Evolutionary conservation across 2,329 filamentous ascomycete species (phyloP).

Genomic region (Aspergillus sp.): DNA sequence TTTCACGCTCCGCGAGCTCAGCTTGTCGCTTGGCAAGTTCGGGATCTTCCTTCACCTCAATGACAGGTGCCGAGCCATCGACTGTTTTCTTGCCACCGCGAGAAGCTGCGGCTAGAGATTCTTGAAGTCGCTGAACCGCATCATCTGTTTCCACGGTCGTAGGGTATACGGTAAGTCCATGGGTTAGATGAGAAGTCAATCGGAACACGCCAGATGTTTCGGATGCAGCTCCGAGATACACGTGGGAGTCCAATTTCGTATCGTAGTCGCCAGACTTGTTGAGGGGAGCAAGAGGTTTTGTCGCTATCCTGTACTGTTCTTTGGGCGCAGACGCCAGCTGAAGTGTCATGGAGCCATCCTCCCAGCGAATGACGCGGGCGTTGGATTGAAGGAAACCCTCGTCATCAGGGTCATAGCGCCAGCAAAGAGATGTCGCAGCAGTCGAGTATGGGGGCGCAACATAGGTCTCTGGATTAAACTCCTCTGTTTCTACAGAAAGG

Average conservation of each 20-base stretch:
- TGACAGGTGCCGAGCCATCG: slow-evolving; percentile 55
- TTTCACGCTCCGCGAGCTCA: slow-evolving; percentile 60
- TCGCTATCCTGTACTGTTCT: slow-evolving; percentile 60
- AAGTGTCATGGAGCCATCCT: slow-evolving; percentile 65
- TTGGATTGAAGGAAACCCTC: slow-evolving; percentile 62
- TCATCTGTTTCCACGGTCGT: slow-evolving; percentile 58
- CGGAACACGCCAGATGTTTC: slow-evolving; percentile 59
- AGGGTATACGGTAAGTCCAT: slow-evolving; percentile 58
- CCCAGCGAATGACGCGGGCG: slow-evolving; percentile 65
- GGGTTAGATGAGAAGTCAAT: slow-evolving; percentile 63
- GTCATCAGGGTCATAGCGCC: slow-evolving; percentile 64
- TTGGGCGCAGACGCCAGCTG: slow-evolving; percentile 63
- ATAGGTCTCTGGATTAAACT: slow-evolving; percentile 62
- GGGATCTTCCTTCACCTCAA: slow-evolving; percentile 62
- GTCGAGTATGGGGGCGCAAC: slow-evolving; percentile 63
- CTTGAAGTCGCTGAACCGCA: slow-evolving; percentile 62
- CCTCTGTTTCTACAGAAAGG: slow-evolving; percentile 60
- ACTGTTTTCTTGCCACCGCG: slow-evolving; percentile 52
- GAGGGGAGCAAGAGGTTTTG: slow-evolving; percentile 59
- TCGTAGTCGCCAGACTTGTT: slow-evolving; percentile 54
- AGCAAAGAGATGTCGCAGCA: slow-evolving; percentile 64
- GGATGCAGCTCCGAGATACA: slow-evolving; percentile 62
- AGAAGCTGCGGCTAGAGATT: slow-evolving; percentile 57
- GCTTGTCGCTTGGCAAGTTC: slow-evolving; percentile 61
- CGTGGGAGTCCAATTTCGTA: slow-evolving; percentile 59